Base-by-base conservation (phyloP, 2,329 filamentous ascomycete species). In the Aspergillus ochraceoroseus region DNA sequence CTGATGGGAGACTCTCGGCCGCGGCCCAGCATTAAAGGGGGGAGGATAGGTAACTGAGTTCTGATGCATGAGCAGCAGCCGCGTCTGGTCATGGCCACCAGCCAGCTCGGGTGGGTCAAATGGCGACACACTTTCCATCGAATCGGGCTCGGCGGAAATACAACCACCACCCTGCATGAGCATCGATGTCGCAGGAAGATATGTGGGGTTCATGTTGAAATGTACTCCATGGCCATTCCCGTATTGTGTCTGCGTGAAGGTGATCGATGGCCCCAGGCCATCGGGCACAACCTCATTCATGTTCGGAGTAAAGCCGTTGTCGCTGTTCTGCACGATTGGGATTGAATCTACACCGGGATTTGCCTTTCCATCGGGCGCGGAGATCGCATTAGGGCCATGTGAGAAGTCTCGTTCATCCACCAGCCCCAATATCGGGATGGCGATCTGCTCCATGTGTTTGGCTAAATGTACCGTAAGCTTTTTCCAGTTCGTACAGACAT, bases 401-500 rank as follows among this genome's bases (percentile, higher is more conserved):
- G 61, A 58, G 30, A 70, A 55, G 27, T 64, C 60, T 44, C 65
- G 60, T 43, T 71, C 65, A 37, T 63, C 64, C 27, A 71, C 68
- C 30, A 75, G 57, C 34, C 64, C 60, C 41, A 94, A 70, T 20
- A 95, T 78, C 0, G 89, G 88, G 57, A 95, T 76, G 55, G 85
- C 86, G 57, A 95, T 85, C 51, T 87, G 81, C 63, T 95, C 87
- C 87, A 95, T 92, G 62, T 95, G 89, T 63, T 90, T 90, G 34
- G 87, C 87, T 59, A 95, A 67, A 65, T 95, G 89, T n/a, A 92
- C 87, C 0, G 86, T 94, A 45, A 95, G 70, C 67, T 94, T 94
- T 73, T 94, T 95, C 87, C 87, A 95, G 26, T 80, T 86, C 22
- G 77, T 79, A 62, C 87, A 89, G 8, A 77, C 72, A 63, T 83